A percentile compares a stretch with the other conserved stretches of the same genome.
Conservation (phyloP, 768 basidiomycete genomes). For the Tulasnella sp. region DNA sequence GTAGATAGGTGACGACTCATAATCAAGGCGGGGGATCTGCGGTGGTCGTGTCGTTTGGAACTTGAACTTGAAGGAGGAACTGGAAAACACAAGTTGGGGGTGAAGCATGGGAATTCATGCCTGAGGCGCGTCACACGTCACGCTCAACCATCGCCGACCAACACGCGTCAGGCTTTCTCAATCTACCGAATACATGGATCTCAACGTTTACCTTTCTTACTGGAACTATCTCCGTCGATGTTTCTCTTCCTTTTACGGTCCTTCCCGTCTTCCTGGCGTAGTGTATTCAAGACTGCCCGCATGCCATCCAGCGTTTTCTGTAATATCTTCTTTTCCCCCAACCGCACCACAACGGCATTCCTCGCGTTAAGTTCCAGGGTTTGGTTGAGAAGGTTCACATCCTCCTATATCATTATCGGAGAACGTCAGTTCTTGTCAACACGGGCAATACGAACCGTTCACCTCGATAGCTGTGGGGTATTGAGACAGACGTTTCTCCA, state of each 20-base stretch:
- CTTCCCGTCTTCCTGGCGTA: not conserved
- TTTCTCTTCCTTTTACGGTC: not conserved
- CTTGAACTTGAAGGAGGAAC: not conserved
- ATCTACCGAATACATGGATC: too few relatives aligned
- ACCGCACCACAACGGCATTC: constrained; percentile 57
- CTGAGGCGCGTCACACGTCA: too few relatives aligned
- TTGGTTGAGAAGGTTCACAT: constrained; percentile 11
- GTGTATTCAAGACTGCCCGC: not conserved
- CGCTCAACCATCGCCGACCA: too few relatives aligned
- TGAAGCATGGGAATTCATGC: too few relatives aligned
- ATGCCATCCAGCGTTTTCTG: constrained; percentile 21
- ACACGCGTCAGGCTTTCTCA: too few relatives aligned
- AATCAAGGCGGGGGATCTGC: not conserved
- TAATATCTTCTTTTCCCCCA: constrained; percentile 70
- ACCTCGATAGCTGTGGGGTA: constrained; percentile 56
- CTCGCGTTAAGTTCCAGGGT: constrained; percentile 35
- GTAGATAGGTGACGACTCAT: constrained; percentile 8
- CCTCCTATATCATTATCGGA: constrained; percentile 14
- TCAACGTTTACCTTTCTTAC: constrained; percentile 5
- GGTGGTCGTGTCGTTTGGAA: not conserved
- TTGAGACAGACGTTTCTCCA: constrained; percentile 38
- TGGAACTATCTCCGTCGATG: not conserved
- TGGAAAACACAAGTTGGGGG: too few relatives aligned
- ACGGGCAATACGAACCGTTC: constrained; percentile 6
- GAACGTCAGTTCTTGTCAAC: not conserved